These are phyloP conservation scores for Globisporangium canariense DNA, from an alignment of 352 stramenopile species.

Conservation along the genomic window DNA sequence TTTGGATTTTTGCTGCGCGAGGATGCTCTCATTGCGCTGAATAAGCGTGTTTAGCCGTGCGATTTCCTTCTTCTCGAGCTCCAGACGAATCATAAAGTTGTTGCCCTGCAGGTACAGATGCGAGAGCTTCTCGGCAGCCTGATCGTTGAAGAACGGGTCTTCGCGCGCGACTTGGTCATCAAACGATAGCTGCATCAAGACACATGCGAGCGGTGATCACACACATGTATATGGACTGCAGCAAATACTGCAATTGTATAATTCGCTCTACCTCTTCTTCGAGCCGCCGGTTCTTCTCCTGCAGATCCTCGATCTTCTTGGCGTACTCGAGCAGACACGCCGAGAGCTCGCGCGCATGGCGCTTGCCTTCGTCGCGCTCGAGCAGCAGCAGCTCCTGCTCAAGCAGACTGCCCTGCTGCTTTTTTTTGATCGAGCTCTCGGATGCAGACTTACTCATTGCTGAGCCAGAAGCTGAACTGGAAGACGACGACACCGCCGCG, in stretches of 20 bases:
- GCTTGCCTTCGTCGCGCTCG: constrained; percentile 70
- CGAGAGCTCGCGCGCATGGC: constrained; percentile 62
- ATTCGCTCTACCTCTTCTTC: constrained; percentile 54
- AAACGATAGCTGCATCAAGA: constrained; percentile 53
- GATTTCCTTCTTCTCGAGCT: constrained; percentile 76
- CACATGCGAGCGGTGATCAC: neutral
- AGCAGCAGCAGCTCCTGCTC: constrained; percentile 70
- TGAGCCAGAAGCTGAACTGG: neutral
- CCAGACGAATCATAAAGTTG: constrained; percentile 77
- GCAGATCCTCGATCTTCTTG: constrained; percentile 74
- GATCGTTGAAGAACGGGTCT: constrained; percentile 77
- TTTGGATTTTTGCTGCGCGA: constrained; percentile 72
- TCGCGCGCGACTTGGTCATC: constrained; percentile 62
- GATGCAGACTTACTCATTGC: constrained; percentile 18
- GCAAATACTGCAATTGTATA: neutral
- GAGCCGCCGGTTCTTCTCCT: constrained; percentile 73
- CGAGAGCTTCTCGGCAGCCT: constrained; percentile 69
- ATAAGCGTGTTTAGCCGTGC: constrained; percentile 58
- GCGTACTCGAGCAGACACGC: constrained; percentile 63
- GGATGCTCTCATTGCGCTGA: constrained; percentile 50
- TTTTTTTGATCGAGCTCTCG: constrained; percentile 28
- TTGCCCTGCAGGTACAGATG: constrained; percentile 78
- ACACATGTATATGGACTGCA: neutral
- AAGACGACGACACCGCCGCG: neutral
- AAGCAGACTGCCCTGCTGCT: constrained; percentile 45